Evolutionary conservation across 805 yeast species (phyloP).

Genomic region (Yamadazyma laniorum): DNA sequence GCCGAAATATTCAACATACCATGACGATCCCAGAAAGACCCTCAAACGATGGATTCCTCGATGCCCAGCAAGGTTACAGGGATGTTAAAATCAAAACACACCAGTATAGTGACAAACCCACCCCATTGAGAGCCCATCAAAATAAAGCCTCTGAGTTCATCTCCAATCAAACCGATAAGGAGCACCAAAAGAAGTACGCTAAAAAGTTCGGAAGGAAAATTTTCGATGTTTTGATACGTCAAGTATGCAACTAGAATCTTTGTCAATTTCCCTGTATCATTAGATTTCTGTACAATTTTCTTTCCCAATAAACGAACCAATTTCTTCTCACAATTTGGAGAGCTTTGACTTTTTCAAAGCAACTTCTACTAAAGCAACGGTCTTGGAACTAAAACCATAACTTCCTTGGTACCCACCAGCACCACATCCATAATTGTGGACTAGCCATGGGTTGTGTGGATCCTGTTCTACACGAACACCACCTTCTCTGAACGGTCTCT

Average conservation of each 20-base stretch:
- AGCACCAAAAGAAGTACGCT: slow-evolving; percentile 37
- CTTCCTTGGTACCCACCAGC: slow-evolving; percentile 79
- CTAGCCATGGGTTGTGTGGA: slow-evolving; percentile 31
- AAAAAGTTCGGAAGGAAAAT: slow-evolving; percentile 22
- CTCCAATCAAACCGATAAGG: slow-evolving; percentile 24
- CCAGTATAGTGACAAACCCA: slow-evolving; percentile 31
- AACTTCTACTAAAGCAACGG: slow-evolving; percentile 29
- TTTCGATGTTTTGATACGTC: slow-evolving; percentile 21
- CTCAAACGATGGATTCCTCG: slow-evolving; percentile 22
- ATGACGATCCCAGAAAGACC: slow-evolving; percentile 31
- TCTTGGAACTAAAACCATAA: slow-evolving; percentile 56
- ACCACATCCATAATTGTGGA: slow-evolving; percentile 71
- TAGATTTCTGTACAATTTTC: no score
- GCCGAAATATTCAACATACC: neutral
- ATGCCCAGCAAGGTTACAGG: slow-evolving; percentile 32
- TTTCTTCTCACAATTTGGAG: no score
- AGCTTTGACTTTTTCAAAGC: no score
- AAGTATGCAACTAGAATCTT: slow-evolving; percentile 19
- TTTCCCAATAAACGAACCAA: no score
- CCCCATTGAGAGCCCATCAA: slow-evolving; percentile 28
- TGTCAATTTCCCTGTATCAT: no score
- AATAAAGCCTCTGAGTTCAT: slow-evolving; percentile 28
- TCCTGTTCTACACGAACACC: slow-evolving; percentile 37
- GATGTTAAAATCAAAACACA: slow-evolving; percentile 29
- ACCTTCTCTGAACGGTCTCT: slow-evolving; percentile 37